These are phyloP conservation scores for Blastobotrys peoriensis DNA, from an alignment of 805 yeast genomes.

Conservation along the genomic window DNA sequence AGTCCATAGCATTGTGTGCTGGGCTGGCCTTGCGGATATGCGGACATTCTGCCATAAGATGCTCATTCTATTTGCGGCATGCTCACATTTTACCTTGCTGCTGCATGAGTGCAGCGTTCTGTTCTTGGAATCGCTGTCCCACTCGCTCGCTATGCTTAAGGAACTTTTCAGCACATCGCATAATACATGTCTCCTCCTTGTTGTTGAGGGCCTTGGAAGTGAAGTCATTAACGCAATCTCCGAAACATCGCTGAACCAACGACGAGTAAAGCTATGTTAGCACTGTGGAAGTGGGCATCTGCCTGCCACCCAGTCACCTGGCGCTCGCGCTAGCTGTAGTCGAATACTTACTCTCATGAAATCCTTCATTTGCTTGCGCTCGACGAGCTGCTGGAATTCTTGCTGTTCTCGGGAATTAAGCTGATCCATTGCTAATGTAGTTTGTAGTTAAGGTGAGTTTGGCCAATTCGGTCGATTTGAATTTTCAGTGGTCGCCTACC, in stretches of 20 bases:
- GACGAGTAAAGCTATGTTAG: slow-evolving; percentile 62
- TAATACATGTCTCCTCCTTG: slow-evolving; percentile 80
- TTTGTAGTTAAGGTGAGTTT: background rate
- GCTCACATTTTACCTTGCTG: slow-evolving; percentile 12
- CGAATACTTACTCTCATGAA: slow-evolving; percentile 87
- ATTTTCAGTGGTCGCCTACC: too few species aligned
- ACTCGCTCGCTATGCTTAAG: slow-evolving; percentile 97
- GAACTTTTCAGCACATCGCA: slow-evolving; percentile 95
- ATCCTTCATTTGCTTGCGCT: slow-evolving; percentile 97
- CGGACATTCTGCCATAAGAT: too few species aligned
- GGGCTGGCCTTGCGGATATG: too few species aligned
- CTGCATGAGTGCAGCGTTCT: slow-evolving; percentile 42
- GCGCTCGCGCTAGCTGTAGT: too few species aligned
- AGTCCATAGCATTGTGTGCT: too few species aligned
- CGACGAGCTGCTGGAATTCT: slow-evolving; percentile 90
- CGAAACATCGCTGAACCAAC: slow-evolving; percentile 93
- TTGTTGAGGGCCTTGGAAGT: slow-evolving; percentile 81
- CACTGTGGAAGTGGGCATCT: background rate
- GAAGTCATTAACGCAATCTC: slow-evolving; percentile 97
- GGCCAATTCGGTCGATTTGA: too few species aligned
- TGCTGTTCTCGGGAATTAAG: slow-evolving; percentile 94
- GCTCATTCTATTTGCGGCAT: too few species aligned
- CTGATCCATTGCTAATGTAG: slow-evolving; percentile 64
- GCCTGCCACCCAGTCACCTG: background rate
- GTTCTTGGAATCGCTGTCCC: slow-evolving; percentile 98